Evolutionary conservation across 257 asterid genomes (phyloP), one percentile per base, ranked within the genome.

Genomic region (Solanum chiquidenum): DNA sequence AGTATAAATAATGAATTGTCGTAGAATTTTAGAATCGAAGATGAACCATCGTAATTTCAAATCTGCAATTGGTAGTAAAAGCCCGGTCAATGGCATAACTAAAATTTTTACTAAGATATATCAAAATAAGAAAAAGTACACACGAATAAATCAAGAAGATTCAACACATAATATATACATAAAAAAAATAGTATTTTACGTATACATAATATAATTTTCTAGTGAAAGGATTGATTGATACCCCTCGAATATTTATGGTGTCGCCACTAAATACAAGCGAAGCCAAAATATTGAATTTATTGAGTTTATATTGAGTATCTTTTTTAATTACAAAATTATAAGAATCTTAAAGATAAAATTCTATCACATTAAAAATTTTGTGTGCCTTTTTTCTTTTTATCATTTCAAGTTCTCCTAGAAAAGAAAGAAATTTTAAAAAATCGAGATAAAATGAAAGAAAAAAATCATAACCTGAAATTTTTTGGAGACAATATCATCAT

Each of bases 401-500:
- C 13, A 33, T 72, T 72, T 72, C 21, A 76, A 40, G 23, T 12
- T 40, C 23, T n/a, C 33, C 33, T 9, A 0, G 62, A n/a, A 12
- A 12, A 40, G 16, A 76, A 9, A 7, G 5, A 4, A 6, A 37
- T 0, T 0, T 20, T 8, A 64, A 13, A 58, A 18, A 35, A 5
- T 12, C 10, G 55, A 16, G 11, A 14, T 14, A 13, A 33, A 5
- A 10, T 38, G 83, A 2, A 46, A 34, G 44, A 29, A 9, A 88
- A 12, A 87, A 2, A 9, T 42, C n/a, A 52, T 37, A 88, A 93
- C 96, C 96, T 91, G 95, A 83, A 92, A 95, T 40, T 87, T 90
- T 84, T 93, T 95, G 12, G 94, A 90, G 27, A 94, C 90, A 16
- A 94, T 90, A 89, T 95, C 95, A 89, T 94, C 95, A 69, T 92